phyloP scores from a whole-genome alignment of 2,329 filamentous ascomycete species.

The Colletotrichum tropicicola region DNA sequence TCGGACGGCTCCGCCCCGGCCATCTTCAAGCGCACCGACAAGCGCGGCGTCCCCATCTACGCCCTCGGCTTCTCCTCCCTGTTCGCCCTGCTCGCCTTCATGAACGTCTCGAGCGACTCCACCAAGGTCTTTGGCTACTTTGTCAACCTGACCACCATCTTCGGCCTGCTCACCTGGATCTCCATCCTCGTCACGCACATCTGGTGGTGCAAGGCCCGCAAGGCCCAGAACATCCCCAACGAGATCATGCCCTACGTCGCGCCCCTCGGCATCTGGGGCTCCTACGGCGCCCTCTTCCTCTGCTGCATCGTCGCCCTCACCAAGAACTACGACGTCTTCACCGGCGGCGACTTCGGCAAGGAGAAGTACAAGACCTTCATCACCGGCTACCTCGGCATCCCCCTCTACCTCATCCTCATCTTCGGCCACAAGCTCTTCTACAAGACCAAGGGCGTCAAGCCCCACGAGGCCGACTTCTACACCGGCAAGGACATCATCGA shows the following conservation, averaged over 20 bases:
- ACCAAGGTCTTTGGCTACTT: constrained; percentile 61
- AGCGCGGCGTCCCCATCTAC: constrained; percentile 74
- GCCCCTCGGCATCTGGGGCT: constrained; percentile 77
- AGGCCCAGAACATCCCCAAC: constrained; percentile 66
- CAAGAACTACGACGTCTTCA: constrained; percentile 84
- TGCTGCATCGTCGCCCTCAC: constrained; percentile 80
- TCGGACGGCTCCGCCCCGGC: constrained; percentile 75
- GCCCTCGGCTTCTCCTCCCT: constrained; percentile 68
- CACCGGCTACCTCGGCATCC: constrained; percentile 80
- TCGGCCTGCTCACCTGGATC: constrained; percentile 73
- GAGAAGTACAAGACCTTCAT: constrained; percentile 75
- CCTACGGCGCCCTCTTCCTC: constrained; percentile 72
- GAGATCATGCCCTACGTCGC: constrained; percentile 70
- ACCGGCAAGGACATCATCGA: constrained; percentile 79
- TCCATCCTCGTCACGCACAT: constrained; percentile 75
- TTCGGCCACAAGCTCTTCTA: constrained; percentile 72
- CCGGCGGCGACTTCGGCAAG: constrained; percentile 55
- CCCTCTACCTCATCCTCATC: constrained; percentile 75
- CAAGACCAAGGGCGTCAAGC: constrained; percentile 62
- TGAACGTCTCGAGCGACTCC: constrained; percentile 63
- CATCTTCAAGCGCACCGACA: constrained; percentile 77
- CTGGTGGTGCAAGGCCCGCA: constrained; percentile 69
- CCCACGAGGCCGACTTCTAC: constrained; percentile 73
- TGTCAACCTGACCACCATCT: constrained; percentile 74
- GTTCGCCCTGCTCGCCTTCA: constrained; percentile 74